These are phyloP conservation scores for Lentinula sp. DNA, from an alignment of 768 basidiomycete species.

Conservation along the genomic window DNA sequence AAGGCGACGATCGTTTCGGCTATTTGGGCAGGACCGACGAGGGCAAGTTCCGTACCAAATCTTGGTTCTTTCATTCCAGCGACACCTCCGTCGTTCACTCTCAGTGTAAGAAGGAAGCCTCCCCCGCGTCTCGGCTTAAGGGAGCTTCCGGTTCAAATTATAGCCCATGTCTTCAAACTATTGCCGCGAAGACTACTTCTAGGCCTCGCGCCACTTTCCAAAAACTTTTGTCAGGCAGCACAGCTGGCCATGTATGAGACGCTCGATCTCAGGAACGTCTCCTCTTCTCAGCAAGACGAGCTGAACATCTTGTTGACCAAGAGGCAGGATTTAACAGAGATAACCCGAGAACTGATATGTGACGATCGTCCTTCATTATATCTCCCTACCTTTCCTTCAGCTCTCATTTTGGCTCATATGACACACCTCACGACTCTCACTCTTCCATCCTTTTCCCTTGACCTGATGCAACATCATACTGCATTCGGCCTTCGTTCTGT, in stretches of 20 bases:
- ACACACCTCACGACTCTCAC: conserved; percentile 31
- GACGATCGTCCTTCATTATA: conserved; percentile 13
- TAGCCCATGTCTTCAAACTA: conserved; percentile 26
- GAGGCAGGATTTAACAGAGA: conserved; percentile 32
- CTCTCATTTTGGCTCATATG: conserved; percentile 41
- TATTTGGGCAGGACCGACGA: conserved; percentile 1
- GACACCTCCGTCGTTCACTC: neutral
- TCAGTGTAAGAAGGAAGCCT: neutral
- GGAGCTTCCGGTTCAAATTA: conserved; percentile 27
- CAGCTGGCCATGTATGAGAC: conserved; percentile 24
- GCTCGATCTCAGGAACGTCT: conserved; percentile 28
- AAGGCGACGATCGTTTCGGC: neutral
- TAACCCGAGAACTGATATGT: conserved; percentile 33
- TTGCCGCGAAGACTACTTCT: conserved; percentile 25
- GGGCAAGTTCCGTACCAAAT: conserved; percentile 1
- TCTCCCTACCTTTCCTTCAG: conserved; percentile 33
- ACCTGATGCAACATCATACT: conserved; percentile 35
- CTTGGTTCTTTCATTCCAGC: neutral
- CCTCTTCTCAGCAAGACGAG: conserved; percentile 22
- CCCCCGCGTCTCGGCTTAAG: conserved; percentile 2
- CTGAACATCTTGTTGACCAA: conserved; percentile 32
- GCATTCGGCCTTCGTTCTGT: conserved; percentile 35
- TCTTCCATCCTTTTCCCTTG: conserved; percentile 36
- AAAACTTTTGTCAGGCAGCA: conserved; percentile 25
- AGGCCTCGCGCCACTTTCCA: conserved; percentile 25